Evolutionary conservation across 169 alveolate species (phyloP), one percentile per base, ranked within the genome.

Genomic region (Eimeria praecox): DNA sequence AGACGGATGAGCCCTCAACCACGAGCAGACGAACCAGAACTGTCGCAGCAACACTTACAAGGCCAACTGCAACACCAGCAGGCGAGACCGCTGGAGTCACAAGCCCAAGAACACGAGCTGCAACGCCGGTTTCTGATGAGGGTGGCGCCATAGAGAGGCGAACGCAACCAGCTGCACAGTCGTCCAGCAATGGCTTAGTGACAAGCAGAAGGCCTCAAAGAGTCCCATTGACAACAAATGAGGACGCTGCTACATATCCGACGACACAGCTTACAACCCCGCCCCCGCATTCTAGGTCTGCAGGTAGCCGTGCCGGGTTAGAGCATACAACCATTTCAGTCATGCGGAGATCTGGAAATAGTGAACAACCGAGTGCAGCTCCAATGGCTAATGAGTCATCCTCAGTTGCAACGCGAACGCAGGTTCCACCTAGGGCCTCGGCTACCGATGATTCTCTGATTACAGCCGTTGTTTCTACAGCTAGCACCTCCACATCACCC

Each of bases 201-300:
- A 82, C 90, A 52, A 46, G 73, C 27, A 82, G 49, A 33, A 82
- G 46, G 35, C 49, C 71, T 27, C 56, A 54, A 52, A 12, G 46
- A 33, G 33, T 14, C 24, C 18, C 40, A 14, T 52, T 33, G 22
- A 6, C 38, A 46, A 8, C 75, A 5, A 27, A 33, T 2, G 54
- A 46, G 16, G 90, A 35, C 22, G 0, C 73, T 4, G 10, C 66
- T 46, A 27, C 90, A 30, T 33, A 33, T 33, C 12, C 30, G 27
- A 78, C 24, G 38, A 82, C 71, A 38, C 62, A 46, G 69, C 42
- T 54, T 24, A 75, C 86, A 24, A 75, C 86, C 38, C 52, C 86
- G 3, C 86, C 86, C 0, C 62, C 86, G 22, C 33, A 38, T 44
- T 42, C 24, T 24, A 46, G 59, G 12, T 42, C 42, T 77, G 40